Conservation (phyloP, 495 filamentous ascomycete genomes). For the Tuber melanosporum region DNA sequence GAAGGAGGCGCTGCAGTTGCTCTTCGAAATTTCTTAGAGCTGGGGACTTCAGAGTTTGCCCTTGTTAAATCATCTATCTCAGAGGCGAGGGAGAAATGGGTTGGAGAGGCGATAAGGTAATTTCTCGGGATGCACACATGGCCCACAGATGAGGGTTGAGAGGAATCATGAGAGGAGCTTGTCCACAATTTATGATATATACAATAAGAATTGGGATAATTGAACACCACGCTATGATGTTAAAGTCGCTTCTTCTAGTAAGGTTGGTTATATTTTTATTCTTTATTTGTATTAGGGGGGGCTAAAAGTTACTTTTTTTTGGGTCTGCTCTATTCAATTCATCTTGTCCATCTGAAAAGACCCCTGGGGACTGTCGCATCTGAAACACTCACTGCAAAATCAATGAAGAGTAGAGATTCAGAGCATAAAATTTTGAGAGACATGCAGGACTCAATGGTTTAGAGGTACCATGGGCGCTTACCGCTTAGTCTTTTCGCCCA, state of each 20-base stretch:
- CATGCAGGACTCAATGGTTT: conserved; percentile 33
- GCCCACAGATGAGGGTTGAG: not conserved
- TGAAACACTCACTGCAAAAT: not conserved
- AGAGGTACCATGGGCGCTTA: conserved; percentile 41
- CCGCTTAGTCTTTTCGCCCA: conserved; percentile 33
- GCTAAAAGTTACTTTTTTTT: not conserved
- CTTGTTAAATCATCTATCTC: not conserved
- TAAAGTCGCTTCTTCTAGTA: not conserved
- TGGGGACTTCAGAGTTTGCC: not conserved
- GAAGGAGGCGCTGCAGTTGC: not conserved
- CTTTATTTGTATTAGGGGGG: not conserved
- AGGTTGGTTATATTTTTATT: not conserved
- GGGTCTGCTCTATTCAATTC: not conserved
- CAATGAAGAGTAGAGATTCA: not conserved
- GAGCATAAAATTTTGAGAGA: not conserved
- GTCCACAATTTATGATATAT: not conserved
- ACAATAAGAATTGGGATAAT: not conserved
- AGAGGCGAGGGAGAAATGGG: not conserved
- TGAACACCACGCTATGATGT: not conserved
- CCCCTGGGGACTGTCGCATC: not conserved
- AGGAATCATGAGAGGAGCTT: not conserved
- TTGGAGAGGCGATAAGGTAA: not conserved
- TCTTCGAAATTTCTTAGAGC: not conserved
- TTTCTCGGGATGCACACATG: not conserved
- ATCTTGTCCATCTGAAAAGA: not conserved